Evolutionary conservation across 129 eudicot genomes (phyloP), one percentile per base, ranked within the genome.

Genomic region (Deinandra increscens): DNA sequence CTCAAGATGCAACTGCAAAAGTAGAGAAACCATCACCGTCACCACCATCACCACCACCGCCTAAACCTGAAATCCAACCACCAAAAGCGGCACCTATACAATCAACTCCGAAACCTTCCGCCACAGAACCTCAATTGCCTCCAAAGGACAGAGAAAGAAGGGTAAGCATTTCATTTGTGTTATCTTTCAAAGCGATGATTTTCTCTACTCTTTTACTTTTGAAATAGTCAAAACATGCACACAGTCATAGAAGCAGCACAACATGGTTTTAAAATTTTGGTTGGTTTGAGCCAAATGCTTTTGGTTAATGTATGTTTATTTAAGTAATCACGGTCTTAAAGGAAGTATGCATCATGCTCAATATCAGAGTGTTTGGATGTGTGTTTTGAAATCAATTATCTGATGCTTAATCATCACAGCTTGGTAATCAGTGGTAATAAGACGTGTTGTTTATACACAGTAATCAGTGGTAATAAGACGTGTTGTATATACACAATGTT

Each of bases 141-240:
- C 91, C 87, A 6, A 85, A 85, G 70, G 91, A 85, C 51, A 79
- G 91, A 46, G 91, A 85, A 79, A 85, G 91, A 85, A 77, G 91
- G 70, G 91, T 85, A 65, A 69, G 81, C 58, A 37, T 66, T 62
- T 51, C 17, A 39, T 8, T 44, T 58, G 1, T 41, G 36, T 42
- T 71, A 26, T 26, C 14, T 37, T 56, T 33, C 56, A 29, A 20
- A 70, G 26, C 66, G 15, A 15, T 3, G 17, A 36, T 7, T 29
- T 31, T 34, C 22, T 33, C 2, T 36, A 3, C 14, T 9, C 15
- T 58, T 14, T 34, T 14, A 60, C 45, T n/a, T 60, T n/a, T 15
- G 13, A 60, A 60, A 36, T 60, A 42, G 29, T 11, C 19, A 34
- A 14, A 44, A 67, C 17, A 20, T 42, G n/a, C 29, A 42, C 68